Evolutionary conservation across 2,329 filamentous ascomycete genomes (phyloP), one percentile per base, ranked within the genome.

Genomic region (Ascochyta fabae): DNA sequence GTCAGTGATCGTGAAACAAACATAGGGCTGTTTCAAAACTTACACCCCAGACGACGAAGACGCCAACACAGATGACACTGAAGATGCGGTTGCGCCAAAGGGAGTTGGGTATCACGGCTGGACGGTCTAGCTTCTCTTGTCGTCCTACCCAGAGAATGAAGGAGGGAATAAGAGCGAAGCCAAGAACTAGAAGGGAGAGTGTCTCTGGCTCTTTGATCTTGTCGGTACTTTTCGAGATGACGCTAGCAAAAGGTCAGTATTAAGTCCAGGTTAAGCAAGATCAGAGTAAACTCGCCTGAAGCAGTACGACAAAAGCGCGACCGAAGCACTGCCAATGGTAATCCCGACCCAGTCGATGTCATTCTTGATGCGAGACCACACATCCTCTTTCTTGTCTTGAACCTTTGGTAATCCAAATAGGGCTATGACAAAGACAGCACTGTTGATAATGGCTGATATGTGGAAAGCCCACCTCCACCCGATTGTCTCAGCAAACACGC

Each of bases 31-130:
- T 39, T 3, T 29, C 2, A 29, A 2, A 29, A 29, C 27, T 29
- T 10, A 29, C 31, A n/a, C 73, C 68, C 68, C 72, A 75, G 6
- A 67, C 71, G 8, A 77, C 55, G 53, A 78, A 71, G 5, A 79
- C 72, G 36, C 61, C 81, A 3, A 81, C 61, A 62, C 86, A 88
- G 19, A 85, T 80, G 24, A 74, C 78, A 0, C 83, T 80, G 62
- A 88, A 88, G 3, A 81, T 71, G 0, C 71, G 67, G 40, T 85
- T 86, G n/a, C 73, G 78, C 86, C 86, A 88, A 0, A 88, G 71
- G 0, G 79, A 81, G 66, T 88, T 88, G 0, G 86, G 86, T 22
- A 88, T 87, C 7, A 88, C 68, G 0, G 84, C 84, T 12, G 84
- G 81, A 3, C 75, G 76, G 9, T 76, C 75, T 0, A 69, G 64